Evolutionary conservation across 1,139 yeast genomes (phyloP).

Genomic region (Hansenula sp.): DNA sequence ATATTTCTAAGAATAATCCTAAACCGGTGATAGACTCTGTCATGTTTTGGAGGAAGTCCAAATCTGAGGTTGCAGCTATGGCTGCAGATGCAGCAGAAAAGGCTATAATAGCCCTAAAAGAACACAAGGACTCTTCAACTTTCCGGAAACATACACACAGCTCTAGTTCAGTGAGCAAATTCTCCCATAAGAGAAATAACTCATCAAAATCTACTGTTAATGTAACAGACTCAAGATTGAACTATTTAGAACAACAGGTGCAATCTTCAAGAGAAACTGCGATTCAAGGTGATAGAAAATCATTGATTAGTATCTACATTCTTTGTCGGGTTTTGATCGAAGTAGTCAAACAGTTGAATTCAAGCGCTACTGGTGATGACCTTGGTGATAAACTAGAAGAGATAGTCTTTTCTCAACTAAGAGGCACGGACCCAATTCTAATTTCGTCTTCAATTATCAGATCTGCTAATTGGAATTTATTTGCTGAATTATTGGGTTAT

Average conservation of each 20-base stretch:
- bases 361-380: constrained; percentile 70
- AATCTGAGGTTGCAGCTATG: constrained; percentile 78
- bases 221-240: constrained; percentile 21
- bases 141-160: constrained; percentile 22
- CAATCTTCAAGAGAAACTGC: constrained; percentile 65
- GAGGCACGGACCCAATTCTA: constrained; percentile 77
- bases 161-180: constrained; percentile 27
- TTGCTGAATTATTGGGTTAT: constrained; percentile 84
- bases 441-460: constrained; percentile 68
- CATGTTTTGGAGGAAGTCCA: constrained; percentile 96
- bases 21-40: constrained; percentile 96
- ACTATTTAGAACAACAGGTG: constrained; percentile 38
- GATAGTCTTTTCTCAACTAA: constrained; percentile 85
- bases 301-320: constrained; percentile 81
- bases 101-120: constrained; percentile 24
- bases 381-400: constrained; percentile 85
- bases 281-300: constrained; percentile 81
- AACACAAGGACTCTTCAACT: constrained; percentile 17
- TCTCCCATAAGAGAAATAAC: constrained; percentile 32
- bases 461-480: constrained; percentile 90
- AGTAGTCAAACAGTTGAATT: constrained; percentile 83
- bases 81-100: constrained; percentile 57
- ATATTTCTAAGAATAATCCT: constrained; percentile 85
- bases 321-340: constrained; percentile 92
- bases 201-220: constrained; percentile 30